phyloP scores from a whole-genome alignment of 192 early-diverging fungal genomes.

The Entophlyctis luteolus region DNA sequence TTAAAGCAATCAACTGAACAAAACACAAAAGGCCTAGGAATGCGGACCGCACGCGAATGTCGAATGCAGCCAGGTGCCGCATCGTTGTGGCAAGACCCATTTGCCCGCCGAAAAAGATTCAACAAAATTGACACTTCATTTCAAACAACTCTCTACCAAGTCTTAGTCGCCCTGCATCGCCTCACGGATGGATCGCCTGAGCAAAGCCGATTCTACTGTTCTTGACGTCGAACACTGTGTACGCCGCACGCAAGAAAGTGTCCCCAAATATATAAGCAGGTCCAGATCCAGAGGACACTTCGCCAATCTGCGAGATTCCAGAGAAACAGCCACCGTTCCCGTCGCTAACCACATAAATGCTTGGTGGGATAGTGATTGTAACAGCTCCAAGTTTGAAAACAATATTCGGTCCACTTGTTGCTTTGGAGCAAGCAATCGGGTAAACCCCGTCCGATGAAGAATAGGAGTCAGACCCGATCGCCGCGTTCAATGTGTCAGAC shows the following conservation, averaged over 20 bases:
- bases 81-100: too few species aligned
- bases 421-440: not conserved
- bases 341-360: slow-evolving; percentile 5
- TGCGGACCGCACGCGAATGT: too few species aligned
- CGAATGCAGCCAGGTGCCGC: too few species aligned
- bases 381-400: not conserved
- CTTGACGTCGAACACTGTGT: slow-evolving; percentile 39
- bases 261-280: slow-evolving; percentile 33
- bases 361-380: slow-evolving; percentile 8
- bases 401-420: slow-evolving; percentile 3
- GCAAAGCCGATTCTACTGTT: slow-evolving; percentile 30
- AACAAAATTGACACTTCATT: too few species aligned
- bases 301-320: slow-evolving; percentile 13
- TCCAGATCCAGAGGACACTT: not conserved
- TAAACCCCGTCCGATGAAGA: not conserved
- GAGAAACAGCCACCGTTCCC: slow-evolving; percentile 17
- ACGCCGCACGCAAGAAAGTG: slow-evolving; percentile 28
- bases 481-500: slow-evolving; percentile 28
- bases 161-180: too few species aligned
- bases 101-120: too few species aligned
- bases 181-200: slow-evolving; percentile 14
- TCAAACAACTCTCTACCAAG: too few species aligned
- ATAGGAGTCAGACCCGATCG: slow-evolving; percentile 31
- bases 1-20: too few species aligned
- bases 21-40: too few species aligned